A percentile compares a stretch with the other conserved stretches of the same genome.
These are phyloP conservation scores for Monosporascus sp. DNA, from an alignment of 2,329 filamentous ascomycete genomes.

Conservation along the genomic window DNA sequence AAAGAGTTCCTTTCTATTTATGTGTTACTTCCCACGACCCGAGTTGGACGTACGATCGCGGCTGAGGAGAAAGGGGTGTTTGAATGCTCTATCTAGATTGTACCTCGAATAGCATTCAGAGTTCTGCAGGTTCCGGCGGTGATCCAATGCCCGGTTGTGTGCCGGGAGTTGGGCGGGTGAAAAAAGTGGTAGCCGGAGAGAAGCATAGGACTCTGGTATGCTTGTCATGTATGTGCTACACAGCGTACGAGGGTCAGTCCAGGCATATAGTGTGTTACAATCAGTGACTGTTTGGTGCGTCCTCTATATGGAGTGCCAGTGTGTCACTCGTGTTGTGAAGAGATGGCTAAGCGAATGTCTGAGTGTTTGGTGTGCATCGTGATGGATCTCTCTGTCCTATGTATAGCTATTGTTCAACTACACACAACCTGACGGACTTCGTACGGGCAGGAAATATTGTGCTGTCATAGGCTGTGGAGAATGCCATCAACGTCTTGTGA, in stretches of 20 bases:
- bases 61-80: constrained; percentile 24
- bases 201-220: constrained; percentile 6
- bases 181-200: constrained; percentile 6
- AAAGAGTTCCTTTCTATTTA: constrained; percentile 7
- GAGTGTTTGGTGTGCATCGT: no score
- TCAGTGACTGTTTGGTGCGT: background rate
- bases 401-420: no score
- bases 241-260: background rate
- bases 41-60: constrained; percentile 6
- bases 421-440: no score
- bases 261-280: background rate
- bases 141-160: constrained; percentile 15
- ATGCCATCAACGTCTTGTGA: no score
- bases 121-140: constrained; percentile 28
- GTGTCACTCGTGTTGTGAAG: background rate
- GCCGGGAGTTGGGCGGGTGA: constrained; percentile 12
- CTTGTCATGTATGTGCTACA: background rate
- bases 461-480: no score
- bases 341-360: background rate
- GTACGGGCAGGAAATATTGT: no score
- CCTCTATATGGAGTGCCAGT: background rate
- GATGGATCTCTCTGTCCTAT: no score
- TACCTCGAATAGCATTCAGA: constrained; percentile 38
- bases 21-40: constrained; percentile 4
- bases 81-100: constrained; percentile 36